Evolutionary conservation across 495 filamentous ascomycete species (phyloP).

Genomic region (Aspergillus bertholletiae): DNA sequence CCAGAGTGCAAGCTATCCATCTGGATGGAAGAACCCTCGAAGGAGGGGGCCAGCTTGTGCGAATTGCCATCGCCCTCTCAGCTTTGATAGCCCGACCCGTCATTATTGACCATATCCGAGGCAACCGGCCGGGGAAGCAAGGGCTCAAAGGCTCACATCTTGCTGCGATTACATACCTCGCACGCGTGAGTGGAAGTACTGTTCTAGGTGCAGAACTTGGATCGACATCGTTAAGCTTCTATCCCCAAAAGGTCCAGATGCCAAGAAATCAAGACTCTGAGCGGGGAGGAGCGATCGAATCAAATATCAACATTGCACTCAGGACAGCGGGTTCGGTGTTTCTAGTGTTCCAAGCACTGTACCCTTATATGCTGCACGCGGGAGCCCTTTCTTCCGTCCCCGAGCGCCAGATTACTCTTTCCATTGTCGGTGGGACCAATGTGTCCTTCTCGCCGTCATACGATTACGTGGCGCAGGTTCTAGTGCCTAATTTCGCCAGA

Average conservation of each 20-base stretch:
- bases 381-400: constrained; percentile 17
- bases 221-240: constrained; percentile 50
- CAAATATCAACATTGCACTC: constrained; percentile 32
- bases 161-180: constrained; percentile 63
- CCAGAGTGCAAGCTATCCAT: constrained; percentile 28
- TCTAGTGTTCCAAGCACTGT: constrained; percentile 77
- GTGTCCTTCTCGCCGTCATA: constrained; percentile 65
- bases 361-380: constrained; percentile 71
- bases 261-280: not conserved
- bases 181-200: constrained; percentile 55
- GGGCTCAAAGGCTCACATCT: constrained; percentile 78
- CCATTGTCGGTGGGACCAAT: constrained; percentile 77
- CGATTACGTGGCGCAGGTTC: constrained; percentile 75
- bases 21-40: constrained; percentile 74
- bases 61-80: constrained; percentile 66
- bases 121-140: constrained; percentile 53
- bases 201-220: constrained; percentile 54
- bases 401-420: constrained; percentile 28
- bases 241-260: constrained; percentile 23
- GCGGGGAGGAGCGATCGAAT: not conserved
- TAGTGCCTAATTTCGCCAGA: constrained; percentile 63
- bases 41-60: constrained; percentile 80
- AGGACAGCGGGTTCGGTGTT: constrained; percentile 45
- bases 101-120: constrained; percentile 65
- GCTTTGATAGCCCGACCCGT: constrained; percentile 64